A percentile compares a stretch with the other conserved stretches of the same genome.
These are phyloP conservation scores for Penicillium sp. DNA, from an alignment of 2,329 filamentous ascomycete genomes.

Conservation along the genomic window DNA sequence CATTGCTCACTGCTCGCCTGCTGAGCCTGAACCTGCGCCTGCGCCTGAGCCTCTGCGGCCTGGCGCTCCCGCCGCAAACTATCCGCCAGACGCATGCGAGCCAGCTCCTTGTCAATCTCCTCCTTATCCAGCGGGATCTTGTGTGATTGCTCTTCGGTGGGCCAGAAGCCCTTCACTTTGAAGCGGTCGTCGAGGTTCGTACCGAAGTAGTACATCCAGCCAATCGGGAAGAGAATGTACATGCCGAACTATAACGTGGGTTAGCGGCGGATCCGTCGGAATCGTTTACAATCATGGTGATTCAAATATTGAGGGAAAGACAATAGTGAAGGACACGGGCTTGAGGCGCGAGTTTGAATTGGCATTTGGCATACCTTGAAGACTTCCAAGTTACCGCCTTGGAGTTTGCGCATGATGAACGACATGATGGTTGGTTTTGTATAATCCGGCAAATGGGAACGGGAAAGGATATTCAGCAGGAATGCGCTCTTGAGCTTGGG, in stretches of 20 bases:
- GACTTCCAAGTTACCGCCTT: conserved; percentile 84
- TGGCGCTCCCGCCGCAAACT: conserved; percentile 45
- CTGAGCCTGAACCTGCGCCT: conserved; percentile 18
- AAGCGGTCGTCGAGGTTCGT: conserved; percentile 95
- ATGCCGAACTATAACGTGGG: conserved; percentile 70
- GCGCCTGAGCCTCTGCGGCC: conserved; percentile 25
- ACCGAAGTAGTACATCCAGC: conserved; percentile 99
- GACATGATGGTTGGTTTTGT: conserved; percentile 28
- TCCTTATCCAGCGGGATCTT: conserved; percentile 51
- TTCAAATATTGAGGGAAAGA: neutral
- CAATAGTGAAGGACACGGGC: neutral
- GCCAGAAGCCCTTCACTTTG: conserved; percentile 88
- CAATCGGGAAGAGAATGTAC: conserved; percentile 98
- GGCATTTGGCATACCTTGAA: conserved; percentile 65
- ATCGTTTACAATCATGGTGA: neutral
- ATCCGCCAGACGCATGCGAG: conserved; percentile 57
- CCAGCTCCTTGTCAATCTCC: conserved; percentile 70
- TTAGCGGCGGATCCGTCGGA: neutral
- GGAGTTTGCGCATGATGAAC: conserved; percentile 54
- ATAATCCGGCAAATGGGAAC: neutral
- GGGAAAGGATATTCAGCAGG: too few species aligned
- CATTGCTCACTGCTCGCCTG: conserved; percentile 19
- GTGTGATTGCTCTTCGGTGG: conserved; percentile 57
- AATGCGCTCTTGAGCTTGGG: neutral
- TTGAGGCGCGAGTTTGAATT: neutral